These are phyloP conservation scores for Schizothecium vesticola DNA, from an alignment of 495 filamentous ascomycete genomes.

Conservation along the genomic window DNA sequence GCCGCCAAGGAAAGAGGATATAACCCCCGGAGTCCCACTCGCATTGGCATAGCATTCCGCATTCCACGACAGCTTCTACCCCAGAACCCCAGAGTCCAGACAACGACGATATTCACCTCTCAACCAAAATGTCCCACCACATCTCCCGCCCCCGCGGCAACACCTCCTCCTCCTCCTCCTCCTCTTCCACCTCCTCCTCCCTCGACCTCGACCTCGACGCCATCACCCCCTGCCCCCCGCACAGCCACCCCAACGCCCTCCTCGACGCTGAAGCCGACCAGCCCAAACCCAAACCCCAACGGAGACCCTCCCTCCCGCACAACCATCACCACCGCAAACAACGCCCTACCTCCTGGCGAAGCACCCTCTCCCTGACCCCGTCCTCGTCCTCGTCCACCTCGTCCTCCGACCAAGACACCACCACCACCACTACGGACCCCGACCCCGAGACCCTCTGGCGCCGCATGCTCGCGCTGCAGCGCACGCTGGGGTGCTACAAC, in stretches of 20 bases:
- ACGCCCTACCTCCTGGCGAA: conserved; percentile 15
- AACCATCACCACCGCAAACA: background rate
- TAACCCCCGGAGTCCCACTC: background rate
- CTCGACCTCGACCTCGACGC: conserved; percentile 17
- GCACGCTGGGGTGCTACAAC: conserved; percentile 41
- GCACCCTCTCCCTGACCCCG: background rate
- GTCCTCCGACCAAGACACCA: background rate
- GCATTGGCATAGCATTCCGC: too few relatives aligned
- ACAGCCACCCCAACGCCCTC: conserved; percentile 1
- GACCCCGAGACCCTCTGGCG: conserved; percentile 38
- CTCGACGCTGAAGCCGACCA: background rate
- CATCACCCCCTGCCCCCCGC: conserved; percentile 19
- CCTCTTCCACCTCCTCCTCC: conserved; percentile 10
- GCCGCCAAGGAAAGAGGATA: background rate
- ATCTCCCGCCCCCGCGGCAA: conserved; percentile 1
- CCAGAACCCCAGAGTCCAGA: background rate
- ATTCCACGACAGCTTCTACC: background rate
- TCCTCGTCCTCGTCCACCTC: background rate
- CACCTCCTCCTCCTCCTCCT: conserved; percentile 7
- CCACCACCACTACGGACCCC: background rate
- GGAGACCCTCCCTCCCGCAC: background rate
- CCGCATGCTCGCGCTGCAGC: conserved; percentile 42
- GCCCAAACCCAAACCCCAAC: background rate
- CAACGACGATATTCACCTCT: background rate
- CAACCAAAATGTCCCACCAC: background rate